Conservation (phyloP, 2,329 filamentous ascomycete genomes). For the Epichloe elymi region DNA sequence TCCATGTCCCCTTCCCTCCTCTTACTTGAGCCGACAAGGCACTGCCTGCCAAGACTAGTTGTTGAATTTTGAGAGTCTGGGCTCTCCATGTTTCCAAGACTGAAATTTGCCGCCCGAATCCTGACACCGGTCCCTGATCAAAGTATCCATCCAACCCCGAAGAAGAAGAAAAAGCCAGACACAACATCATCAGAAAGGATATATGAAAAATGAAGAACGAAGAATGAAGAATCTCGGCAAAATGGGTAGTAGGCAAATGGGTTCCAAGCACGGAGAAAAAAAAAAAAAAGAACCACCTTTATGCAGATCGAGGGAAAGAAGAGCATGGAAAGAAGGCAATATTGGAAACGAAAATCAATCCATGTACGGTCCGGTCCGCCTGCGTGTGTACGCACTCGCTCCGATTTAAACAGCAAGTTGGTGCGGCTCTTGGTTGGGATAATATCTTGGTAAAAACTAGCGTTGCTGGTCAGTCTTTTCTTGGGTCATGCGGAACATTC, state of each 20-base stretch:
- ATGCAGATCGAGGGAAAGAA: not conserved
- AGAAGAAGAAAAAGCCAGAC: not conserved
- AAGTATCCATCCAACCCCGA: not conserved
- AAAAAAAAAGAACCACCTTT: not conserved
- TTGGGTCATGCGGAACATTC: not conserved
- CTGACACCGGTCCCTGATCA: not conserved
- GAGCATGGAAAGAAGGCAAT: not conserved
- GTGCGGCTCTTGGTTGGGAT: constrained; percentile 41
- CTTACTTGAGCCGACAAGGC: not conserved
- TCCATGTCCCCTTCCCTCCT: not conserved
- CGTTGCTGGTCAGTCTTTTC: constrained; percentile 9
- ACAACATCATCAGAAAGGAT: not conserved
- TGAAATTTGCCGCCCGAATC: not conserved
- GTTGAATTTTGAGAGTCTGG: not conserved
- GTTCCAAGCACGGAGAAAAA: not conserved
- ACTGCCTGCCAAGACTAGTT: not conserved
- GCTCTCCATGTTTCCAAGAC: not conserved
- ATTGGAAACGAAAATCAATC: not conserved
- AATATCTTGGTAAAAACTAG: constrained; percentile 48
- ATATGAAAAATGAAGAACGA: no score
- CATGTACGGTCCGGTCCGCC: not conserved
- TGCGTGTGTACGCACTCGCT: not conserved
- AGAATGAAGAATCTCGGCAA: no score
- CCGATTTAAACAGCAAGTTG: constrained; percentile 38
- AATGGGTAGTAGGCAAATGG: not conserved